Evolutionary conservation across 768 basidiomycete species (phyloP).

Genomic region (Lactarius akahatsu): DNA sequence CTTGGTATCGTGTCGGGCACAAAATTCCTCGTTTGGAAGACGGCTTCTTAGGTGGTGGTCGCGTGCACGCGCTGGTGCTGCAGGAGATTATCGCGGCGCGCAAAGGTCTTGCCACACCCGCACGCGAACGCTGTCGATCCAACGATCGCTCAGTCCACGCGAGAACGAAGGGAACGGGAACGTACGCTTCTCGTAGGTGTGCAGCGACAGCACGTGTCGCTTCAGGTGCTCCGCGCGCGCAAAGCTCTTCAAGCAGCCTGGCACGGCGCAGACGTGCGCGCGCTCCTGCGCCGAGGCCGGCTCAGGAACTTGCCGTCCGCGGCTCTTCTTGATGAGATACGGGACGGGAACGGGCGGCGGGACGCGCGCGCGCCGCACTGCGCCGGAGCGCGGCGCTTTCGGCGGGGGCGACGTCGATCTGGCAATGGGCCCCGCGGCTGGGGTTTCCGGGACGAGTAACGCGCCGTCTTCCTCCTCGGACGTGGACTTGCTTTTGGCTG

Average conservation of each 20-base stretch:
- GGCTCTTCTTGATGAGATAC: slow-evolving; percentile 75
- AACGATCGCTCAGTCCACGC: not conserved
- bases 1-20: not conserved
- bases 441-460: not conserved
- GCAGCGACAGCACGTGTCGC: slow-evolving; percentile 75
- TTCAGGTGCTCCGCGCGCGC: slow-evolving; percentile 79
- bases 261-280: slow-evolving; percentile 63
- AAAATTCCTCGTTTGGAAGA: not conserved
- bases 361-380: slow-evolving; percentile 5
- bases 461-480: not conserved
- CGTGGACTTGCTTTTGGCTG: not conserved
- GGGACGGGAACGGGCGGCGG: slow-evolving; percentile 65
- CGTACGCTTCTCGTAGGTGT: slow-evolving; percentile 84
- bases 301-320: slow-evolving; percentile 68
- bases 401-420: not conserved
- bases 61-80: slow-evolving; percentile 69
- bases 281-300: slow-evolving; percentile 39
- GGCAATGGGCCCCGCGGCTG: not conserved
- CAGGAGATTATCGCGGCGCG: slow-evolving; percentile 72
- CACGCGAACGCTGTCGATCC: slow-evolving; percentile 52
- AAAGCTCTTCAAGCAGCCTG: slow-evolving; percentile 78
- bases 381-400: not conserved
- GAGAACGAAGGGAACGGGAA: slow-evolving; percentile 20
- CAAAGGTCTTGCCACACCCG: slow-evolving; percentile 69
- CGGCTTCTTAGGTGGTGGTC: not conserved